These are phyloP conservation scores for Vitis cinerea DNA, from an alignment of 164 flowering plant genomes.

Conservation along the genomic window DNA sequence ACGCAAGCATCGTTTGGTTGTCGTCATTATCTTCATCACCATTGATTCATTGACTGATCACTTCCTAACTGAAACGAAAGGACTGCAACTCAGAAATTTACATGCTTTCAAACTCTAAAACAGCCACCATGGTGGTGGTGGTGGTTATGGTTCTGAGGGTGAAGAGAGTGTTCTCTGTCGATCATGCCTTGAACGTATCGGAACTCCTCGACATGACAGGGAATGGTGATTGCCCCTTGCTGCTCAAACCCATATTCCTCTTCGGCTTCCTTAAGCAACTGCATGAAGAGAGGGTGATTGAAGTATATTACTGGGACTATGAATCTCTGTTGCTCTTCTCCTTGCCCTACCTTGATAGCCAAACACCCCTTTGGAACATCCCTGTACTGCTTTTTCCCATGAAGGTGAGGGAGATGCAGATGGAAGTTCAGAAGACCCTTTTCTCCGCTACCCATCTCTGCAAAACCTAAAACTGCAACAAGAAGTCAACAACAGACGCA, in stretches of 20 bases:
- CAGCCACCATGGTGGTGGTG: constrained; percentile 43
- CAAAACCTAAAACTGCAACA: neutral
- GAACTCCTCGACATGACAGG: constrained; percentile 74
- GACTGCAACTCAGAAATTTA: neutral
- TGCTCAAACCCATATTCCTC: constrained; percentile 83
- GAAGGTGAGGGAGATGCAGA: constrained; percentile 40
- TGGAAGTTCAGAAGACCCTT: constrained; percentile 32
- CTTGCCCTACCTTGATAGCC: constrained; percentile 69
- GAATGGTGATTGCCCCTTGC: constrained; percentile 69
- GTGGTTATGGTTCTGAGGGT: constrained; percentile 13
- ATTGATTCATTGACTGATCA: neutral
- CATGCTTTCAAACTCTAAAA: constrained; percentile 36
- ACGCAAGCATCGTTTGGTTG: constrained; percentile 6
- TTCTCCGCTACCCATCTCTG: constrained; percentile 37
- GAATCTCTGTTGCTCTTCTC: constrained; percentile 60
- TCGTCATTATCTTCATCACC: constrained; percentile 9
- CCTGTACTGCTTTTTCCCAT: constrained; percentile 32
- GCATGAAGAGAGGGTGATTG: constrained; percentile 74
- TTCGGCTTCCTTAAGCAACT: constrained; percentile 72
- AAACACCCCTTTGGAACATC: constrained; percentile 69
- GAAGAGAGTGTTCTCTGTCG: constrained; percentile 45
- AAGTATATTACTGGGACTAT: constrained; percentile 68
- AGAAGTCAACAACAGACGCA: neutral
- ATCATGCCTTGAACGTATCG: constrained; percentile 58
- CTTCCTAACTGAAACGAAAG: constrained; percentile 4